Evolutionary conservation across 257 asterid species (phyloP).

Genomic region (Ilex asprella): DNA sequence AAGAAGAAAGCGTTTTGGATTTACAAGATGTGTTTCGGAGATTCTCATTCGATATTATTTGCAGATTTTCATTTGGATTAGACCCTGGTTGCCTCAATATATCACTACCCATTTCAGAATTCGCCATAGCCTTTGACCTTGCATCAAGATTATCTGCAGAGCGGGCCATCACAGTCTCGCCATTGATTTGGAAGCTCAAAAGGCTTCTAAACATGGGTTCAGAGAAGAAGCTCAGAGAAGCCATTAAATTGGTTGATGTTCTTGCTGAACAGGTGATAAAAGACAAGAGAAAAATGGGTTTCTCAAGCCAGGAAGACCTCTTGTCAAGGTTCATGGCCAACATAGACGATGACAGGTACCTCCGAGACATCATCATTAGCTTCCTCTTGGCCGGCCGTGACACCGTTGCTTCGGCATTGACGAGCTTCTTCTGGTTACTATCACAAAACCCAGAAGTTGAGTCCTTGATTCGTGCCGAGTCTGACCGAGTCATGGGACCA

Average conservation of each 20-base stretch:
- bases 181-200: constrained; percentile 35
- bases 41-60: constrained; percentile 31
- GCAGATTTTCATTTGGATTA: constrained; percentile 36
- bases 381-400: constrained; percentile 53
- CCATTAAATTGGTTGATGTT: constrained; percentile 19
- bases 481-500: constrained; percentile 21
- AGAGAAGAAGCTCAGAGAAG: constrained; percentile 24
- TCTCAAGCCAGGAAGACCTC: constrained; percentile 32
- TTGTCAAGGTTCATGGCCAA: constrained; percentile 39
- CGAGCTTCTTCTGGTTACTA: constrained; percentile 40
- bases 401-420: constrained; percentile 45
- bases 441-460: constrained; percentile 34
- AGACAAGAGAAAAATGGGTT: constrained; percentile 22
- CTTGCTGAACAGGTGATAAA: constrained; percentile 32
- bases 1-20: constrained; percentile 13
- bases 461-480: constrained; percentile 26
- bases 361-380: constrained; percentile 39
- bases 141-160: constrained; percentile 43
- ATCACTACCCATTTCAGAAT: constrained; percentile 28
- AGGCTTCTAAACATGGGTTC: constrained; percentile 27
- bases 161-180: constrained; percentile 28
- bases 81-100: constrained; percentile 28
- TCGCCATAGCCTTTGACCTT: constrained; percentile 30
- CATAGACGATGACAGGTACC: constrained; percentile 21
- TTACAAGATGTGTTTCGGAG: constrained; percentile 36